phyloP scores from a whole-genome alignment of 1,139 yeast genomes.

The Debaryomycetaceae sp. region DNA sequence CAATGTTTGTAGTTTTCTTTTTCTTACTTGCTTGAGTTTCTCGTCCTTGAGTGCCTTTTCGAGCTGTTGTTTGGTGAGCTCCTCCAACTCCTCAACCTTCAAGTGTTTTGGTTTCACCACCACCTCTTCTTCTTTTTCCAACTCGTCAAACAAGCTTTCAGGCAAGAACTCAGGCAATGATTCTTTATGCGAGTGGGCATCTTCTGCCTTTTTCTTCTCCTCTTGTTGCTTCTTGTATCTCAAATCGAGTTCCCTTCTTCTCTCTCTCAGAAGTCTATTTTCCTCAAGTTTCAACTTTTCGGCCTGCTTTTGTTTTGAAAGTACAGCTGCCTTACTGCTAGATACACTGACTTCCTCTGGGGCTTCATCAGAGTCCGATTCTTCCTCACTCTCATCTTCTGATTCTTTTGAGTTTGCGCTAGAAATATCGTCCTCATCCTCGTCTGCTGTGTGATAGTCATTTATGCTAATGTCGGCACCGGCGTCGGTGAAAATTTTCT shows the following conservation, averaged over 20 bases:
- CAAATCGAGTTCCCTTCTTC: constrained; percentile 48
- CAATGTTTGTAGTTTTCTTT: constrained; percentile 31
- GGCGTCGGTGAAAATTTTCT: constrained; percentile 26
- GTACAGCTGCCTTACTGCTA: constrained; percentile 26
- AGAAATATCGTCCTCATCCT: constrained; percentile 7
- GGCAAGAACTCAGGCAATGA: constrained; percentile 52
- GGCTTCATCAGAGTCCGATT: constrained; percentile 41
- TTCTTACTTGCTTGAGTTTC: constrained; percentile 42
- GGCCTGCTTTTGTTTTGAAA: constrained; percentile 33
- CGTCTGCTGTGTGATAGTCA: constrained; percentile 19
- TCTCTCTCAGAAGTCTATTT: constrained; percentile 40
- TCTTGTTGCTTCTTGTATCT: constrained; percentile 49
- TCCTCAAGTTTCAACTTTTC: constrained; percentile 30
- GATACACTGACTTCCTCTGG: constrained; percentile 46
- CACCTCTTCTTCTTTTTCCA: constrained; percentile 14
- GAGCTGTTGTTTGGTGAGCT: constrained; percentile 20
- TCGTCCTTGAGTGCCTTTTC: constrained; percentile 30
- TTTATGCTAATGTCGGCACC: constrained; percentile 19
- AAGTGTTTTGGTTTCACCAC: constrained; percentile 30
- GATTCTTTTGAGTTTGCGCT: constrained; percentile 9
- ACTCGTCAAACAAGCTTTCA: constrained; percentile 40
- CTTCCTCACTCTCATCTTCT: constrained; percentile 17
- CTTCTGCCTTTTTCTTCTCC: constrained; percentile 30
- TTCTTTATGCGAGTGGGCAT: constrained; percentile 15
- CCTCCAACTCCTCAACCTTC: constrained; percentile 35